Conservation (phyloP, 768 basidiomycete species). For the Punctularia strigosozonata region DNA sequence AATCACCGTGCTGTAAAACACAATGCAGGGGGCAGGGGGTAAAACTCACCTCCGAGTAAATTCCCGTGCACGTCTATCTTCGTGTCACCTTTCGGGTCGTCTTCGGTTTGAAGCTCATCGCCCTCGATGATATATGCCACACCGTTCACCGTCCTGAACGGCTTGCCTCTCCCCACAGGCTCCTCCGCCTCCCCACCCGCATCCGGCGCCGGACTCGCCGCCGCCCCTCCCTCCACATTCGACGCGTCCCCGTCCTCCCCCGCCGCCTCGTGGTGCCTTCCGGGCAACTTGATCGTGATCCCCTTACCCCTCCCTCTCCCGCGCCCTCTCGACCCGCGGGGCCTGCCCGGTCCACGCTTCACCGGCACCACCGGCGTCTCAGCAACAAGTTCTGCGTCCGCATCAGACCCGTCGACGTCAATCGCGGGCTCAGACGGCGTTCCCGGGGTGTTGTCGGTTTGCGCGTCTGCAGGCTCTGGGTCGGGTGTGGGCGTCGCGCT, state of each 20-base stretch:
- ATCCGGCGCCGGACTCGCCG: constrained; percentile 7
- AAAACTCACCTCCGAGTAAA: constrained; percentile 63
- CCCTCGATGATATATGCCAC: constrained; percentile 69
- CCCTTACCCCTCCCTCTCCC: constrained; percentile 9
- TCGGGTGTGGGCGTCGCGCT: no score
- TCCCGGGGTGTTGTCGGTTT: no score
- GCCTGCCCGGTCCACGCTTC: constrained; percentile 18
- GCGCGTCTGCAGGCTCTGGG: no score
- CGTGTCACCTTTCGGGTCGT: constrained; percentile 78
- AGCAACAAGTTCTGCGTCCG: no score
- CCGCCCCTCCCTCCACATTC: constrained; percentile 19
- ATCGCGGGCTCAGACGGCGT: no score
- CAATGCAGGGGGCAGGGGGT: constrained; percentile 3
- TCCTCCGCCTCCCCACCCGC: constrained; percentile 23
- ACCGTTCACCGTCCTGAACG: constrained; percentile 65
- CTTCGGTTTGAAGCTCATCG: constrained; percentile 79
- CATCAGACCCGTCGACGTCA: no score
- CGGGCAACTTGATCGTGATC: constrained; percentile 14
- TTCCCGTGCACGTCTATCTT: constrained; percentile 86
- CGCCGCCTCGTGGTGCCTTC: constrained; percentile 25
- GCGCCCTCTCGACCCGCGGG: constrained; percentile 15
- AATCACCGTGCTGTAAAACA: constrained; percentile 1
- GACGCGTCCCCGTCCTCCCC: constrained; percentile 30
- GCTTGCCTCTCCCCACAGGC: constrained; percentile 38
- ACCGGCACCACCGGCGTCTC: no score